Percentiles rank a stretch among this genome's conserved stretches.
These are phyloP conservation scores for Metschnikowia lochheadii DNA, from an alignment of 805 yeast species.

Conservation along the genomic window DNA sequence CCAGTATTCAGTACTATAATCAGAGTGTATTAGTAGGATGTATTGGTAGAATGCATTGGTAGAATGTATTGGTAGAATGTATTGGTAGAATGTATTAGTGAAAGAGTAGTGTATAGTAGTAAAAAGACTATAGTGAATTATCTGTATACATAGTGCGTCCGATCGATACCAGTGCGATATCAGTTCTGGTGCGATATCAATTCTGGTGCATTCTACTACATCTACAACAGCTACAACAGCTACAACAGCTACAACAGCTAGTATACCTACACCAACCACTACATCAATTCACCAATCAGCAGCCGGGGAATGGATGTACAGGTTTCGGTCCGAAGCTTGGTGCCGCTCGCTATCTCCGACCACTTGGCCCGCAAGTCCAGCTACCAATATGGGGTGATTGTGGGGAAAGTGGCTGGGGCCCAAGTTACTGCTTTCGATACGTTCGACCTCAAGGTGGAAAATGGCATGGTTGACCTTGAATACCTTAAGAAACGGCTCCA, in stretches of 20 bases:
- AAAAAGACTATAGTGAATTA: too few relatives aligned
- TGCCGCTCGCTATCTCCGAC: slow-evolving; percentile 30
- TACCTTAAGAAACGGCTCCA: slow-evolving; percentile 24
- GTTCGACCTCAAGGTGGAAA: slow-evolving; percentile 25
- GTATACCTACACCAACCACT: not conserved
- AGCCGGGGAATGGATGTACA: not conserved
- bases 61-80: too few relatives aligned
- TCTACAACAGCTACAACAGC: not conserved
- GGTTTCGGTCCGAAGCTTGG: slow-evolving; percentile 21
- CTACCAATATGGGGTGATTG: slow-evolving; percentile 25
- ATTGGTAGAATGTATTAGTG: too few relatives aligned
- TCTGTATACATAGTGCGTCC: too few relatives aligned
- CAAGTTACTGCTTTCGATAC: slow-evolving; percentile 20
- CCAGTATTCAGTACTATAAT: too few relatives aligned
- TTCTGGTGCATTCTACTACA: too few relatives aligned
- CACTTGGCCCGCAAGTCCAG: slow-evolving; percentile 21
- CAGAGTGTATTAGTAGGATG: too few relatives aligned
- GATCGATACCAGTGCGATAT: too few relatives aligned
- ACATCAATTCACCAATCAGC: not conserved
- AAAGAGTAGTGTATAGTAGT: too few relatives aligned
- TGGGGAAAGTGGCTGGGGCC: slow-evolving; percentile 18
- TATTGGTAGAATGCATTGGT: too few relatives aligned
- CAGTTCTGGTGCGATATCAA: too few relatives aligned
- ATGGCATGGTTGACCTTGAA: slow-evolving; percentile 19
- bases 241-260: not conserved